A percentile compares a stretch with the other conserved stretches of the same genome.
These are phyloP conservation scores for Oryza officinalis DNA, from an alignment of 176 grass and related monocot genomes.

Conservation along the genomic window DNA sequence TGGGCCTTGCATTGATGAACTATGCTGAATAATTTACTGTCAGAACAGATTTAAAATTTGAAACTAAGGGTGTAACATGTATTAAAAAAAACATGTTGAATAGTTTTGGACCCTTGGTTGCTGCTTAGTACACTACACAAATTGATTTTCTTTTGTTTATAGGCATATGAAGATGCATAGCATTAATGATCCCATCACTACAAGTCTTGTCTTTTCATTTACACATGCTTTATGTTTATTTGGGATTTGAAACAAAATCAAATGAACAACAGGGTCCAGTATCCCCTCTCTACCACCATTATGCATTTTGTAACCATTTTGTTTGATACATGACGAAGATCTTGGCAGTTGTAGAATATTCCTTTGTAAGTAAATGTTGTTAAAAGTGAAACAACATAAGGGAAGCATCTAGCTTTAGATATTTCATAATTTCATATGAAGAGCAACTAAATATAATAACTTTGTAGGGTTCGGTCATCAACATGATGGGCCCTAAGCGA, in stretches of 20 bases:
- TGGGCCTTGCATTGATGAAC: neutral
- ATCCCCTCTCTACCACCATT: neutral
- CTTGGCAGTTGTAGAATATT: too few species aligned
- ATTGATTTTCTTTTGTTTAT: conserved; percentile 2
- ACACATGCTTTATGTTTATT: neutral
- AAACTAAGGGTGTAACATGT: neutral
- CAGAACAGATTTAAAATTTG: neutral
- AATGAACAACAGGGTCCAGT: neutral
- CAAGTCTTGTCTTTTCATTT: neutral
- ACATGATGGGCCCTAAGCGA: conserved; percentile 2
- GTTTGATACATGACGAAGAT: neutral
- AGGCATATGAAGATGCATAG: neutral
- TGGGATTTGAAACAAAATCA: neutral
- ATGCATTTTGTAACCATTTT: neutral
- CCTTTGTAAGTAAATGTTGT: too few species aligned
- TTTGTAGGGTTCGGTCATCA: conserved; percentile 3
- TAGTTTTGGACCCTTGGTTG: neutral
- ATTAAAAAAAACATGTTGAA: neutral
- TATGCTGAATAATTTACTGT: neutral
- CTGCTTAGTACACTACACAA: neutral
- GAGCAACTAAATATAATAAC: neutral
- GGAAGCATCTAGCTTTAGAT: neutral
- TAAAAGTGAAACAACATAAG: too few species aligned
- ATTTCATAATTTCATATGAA: neutral
- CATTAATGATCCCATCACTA: conserved; percentile 2